A percentile compares a stretch with the other conserved stretches of the same genome.
phyloP scores from a whole-genome alignment of 1,284 basidiomycete genomes.

The Singerocomus inundabilis region DNA sequence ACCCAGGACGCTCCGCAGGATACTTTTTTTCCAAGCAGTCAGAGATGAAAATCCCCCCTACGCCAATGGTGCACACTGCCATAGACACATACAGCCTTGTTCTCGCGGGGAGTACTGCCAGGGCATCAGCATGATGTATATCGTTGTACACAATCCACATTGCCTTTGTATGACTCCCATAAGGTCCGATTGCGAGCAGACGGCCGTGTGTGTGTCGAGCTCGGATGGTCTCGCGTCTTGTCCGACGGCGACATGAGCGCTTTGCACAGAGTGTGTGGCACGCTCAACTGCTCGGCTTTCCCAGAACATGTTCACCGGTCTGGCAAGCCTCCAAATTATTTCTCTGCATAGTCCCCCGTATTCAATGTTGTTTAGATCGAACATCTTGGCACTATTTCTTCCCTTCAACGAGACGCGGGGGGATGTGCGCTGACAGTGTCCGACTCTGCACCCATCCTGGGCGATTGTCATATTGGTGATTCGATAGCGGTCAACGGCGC shows the following conservation, averaged over 20 bases:
- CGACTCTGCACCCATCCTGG: constrained; percentile 72
- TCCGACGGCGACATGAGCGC: constrained; percentile 20
- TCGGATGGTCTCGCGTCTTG: constrained; percentile 1
- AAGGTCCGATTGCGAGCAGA: constrained; percentile 29
- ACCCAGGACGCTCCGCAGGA: constrained; percentile 5
- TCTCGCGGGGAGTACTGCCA: constrained; percentile 54
- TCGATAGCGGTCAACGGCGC: constrained; percentile 83
- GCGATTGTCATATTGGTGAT: constrained; percentile 93
- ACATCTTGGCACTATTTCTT: constrained; percentile 72
- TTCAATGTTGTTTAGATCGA: constrained; percentile 57
- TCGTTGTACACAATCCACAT: constrained; percentile 11
- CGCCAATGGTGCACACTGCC: constrained; percentile 50
- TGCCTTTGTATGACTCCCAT: constrained; percentile 46
- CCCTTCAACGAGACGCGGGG: constrained; percentile 59
- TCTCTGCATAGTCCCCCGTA: background rate
- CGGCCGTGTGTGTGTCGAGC: constrained; percentile 2
- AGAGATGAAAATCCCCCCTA: constrained; percentile 51
- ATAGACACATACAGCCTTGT: constrained; percentile 61
- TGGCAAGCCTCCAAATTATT: constrained; percentile 45
- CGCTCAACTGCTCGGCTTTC: too few relatives aligned
- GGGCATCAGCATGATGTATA: constrained; percentile 10
- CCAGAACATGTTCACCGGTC: constrained; percentile 59
- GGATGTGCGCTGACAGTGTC: constrained; percentile 87
- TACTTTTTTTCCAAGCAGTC: constrained; percentile 50
- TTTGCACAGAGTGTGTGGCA: constrained; percentile 6